These are phyloP conservation scores for Rheum nobile DNA, from an alignment of 148 eudicot genomes.

Conservation along the genomic window DNA sequence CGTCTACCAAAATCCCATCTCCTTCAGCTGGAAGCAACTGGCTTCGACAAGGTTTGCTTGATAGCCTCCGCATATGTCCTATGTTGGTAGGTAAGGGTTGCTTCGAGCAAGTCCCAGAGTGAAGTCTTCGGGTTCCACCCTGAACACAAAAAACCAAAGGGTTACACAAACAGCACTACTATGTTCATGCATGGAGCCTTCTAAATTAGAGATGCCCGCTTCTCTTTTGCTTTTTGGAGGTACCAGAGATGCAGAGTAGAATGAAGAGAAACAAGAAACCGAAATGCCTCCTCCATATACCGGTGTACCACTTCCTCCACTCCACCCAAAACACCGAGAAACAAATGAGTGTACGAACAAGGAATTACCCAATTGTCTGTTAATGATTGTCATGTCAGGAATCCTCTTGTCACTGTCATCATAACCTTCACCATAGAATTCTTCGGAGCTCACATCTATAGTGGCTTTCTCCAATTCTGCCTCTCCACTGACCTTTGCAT, in stretches of 20 bases:
- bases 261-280: neutral
- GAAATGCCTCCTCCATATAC: no score
- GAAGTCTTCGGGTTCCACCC: slow-evolving; percentile 98
- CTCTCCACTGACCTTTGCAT: slow-evolving; percentile 84
- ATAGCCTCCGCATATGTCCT: slow-evolving; percentile 91
- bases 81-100: slow-evolving; percentile 96
- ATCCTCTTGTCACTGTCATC: slow-evolving; percentile 98
- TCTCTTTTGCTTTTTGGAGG: neutral
- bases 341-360: neutral
- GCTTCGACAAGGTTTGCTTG: slow-evolving; percentile 61
- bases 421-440: slow-evolving; percentile 88
- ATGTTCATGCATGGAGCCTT: neutral
- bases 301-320: no score
- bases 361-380: slow-evolving; percentile 70
- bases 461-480: slow-evolving; percentile 63
- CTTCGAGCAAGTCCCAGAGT: slow-evolving; percentile 94
- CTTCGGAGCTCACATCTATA: slow-evolving; percentile 85
- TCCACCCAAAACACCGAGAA: neutral
- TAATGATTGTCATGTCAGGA: slow-evolving; percentile 97
- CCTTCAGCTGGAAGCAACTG: slow-evolving; percentile 46
- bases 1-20: neutral
- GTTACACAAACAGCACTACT: neutral
- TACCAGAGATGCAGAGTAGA: neutral
- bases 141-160: slow-evolving; percentile 11
- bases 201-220: neutral